Base-by-base conservation (phyloP, 345 rosid genomes). In the Euphorbia tirucalli region DNA sequence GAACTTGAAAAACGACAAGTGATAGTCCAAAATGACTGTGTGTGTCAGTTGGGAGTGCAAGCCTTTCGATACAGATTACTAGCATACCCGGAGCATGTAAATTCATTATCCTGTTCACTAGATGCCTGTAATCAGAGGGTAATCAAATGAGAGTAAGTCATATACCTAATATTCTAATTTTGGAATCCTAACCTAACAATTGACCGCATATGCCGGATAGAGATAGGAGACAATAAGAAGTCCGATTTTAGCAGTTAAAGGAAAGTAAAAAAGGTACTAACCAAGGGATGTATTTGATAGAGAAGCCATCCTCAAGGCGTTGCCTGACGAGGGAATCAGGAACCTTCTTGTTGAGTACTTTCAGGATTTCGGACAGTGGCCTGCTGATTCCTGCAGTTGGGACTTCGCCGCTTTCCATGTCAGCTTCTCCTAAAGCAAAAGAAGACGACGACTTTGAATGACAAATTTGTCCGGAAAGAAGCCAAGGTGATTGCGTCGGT, bases 211-310 rank as follows among this genome's bases (percentile, higher is more conserved):
- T n/a, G n/a, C n/a, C n/a, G n/a, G n/a, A n/a, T n/a, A n/a, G n/a
- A n/a, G n/a, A n/a, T n/a, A n/a, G n/a, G n/a, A n/a, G n/a, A 71
- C 25, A 37, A 46, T 41, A 43, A 1, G n/a, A 21, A n/a, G 6
- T 52, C 5, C 1, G 57, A n/a, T 52, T 52, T 3, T 13, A 1
- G 30, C 28, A 39, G 8, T 11, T 32, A 59, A 37, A 52, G 25
- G 56, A 35, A 25, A 7, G 61, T n/a, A n/a, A n/a, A n/a, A n/a
- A 49, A 35, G 28, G 15, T 72, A n/a, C n/a, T n/a, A n/a, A 88
- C 97, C 97, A 92, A 0, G 96, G 93, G n/a, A 92, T 79, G 81
- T 92, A 92, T 84, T 83, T 92, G 76, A 79, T 66, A 67, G 85
- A 44, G 75, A 79, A 83, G 56, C 88, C 93, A 79, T 89, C 91